Conservation (phyloP, 768 basidiomycete genomes). For the Dioszegia hungarica region DNA sequence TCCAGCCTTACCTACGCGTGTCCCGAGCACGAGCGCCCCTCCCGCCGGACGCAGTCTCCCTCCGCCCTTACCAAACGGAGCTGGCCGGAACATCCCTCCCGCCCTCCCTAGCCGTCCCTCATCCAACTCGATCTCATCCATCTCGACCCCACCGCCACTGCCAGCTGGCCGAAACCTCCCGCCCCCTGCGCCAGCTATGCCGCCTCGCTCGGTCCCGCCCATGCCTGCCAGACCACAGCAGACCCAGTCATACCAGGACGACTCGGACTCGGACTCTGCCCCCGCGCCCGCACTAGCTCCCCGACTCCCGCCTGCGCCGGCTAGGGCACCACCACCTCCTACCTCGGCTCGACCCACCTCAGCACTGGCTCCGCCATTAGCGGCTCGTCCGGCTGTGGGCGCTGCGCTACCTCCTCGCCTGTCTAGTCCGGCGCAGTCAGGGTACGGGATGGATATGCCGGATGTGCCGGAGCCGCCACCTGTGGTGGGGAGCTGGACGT, state of each 20-base stretch:
- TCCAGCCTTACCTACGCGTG: slow-evolving; percentile 14
- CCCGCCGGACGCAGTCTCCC: slow-evolving; percentile 8
- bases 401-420: slow-evolving; percentile 11
- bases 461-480: slow-evolving; percentile 40
- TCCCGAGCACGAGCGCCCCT: slow-evolving; percentile 1
- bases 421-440: slow-evolving; percentile 22
- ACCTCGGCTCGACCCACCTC: slow-evolving; percentile 7
- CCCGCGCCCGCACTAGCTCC: slow-evolving; percentile 38
- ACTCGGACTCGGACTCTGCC: background rate
- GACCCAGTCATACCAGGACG: background rate
- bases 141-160: slow-evolving; percentile 10
- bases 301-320: slow-evolving; percentile 14
- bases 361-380: background rate
- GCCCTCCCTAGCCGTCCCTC: slow-evolving; percentile 16
- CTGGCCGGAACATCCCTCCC: slow-evolving; percentile 27
- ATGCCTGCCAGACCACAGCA: slow-evolving; percentile 11
- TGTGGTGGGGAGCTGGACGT: slow-evolving; percentile 43
- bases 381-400: background rate
- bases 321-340: slow-evolving; percentile 10
- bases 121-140: slow-evolving; percentile 6
- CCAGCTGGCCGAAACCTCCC: slow-evolving; percentile 1
- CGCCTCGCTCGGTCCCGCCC: slow-evolving; percentile 6
- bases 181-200: slow-evolving; percentile 22
- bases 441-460: slow-evolving; percentile 17
- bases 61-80: slow-evolving; percentile 23